A percentile compares a stretch with the other conserved stretches of the same genome.
phyloP scores from a whole-genome alignment of 2,329 filamentous ascomycete genomes.

The Cordyceps pruinosa region DNA sequence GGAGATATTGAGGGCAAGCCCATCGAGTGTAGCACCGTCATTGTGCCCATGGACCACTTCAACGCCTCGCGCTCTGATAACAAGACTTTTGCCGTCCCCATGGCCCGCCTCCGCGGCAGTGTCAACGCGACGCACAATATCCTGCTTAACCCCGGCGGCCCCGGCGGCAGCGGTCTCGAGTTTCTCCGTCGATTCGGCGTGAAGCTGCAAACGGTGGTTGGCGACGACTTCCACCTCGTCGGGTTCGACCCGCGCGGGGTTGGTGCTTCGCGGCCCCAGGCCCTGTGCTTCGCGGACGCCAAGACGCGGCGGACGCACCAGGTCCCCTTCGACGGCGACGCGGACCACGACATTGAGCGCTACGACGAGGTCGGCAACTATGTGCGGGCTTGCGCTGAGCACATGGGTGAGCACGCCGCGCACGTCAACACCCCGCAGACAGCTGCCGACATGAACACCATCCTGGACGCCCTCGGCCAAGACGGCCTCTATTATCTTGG shows the following conservation, averaged over 20 bases:
- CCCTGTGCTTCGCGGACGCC: conserved; percentile 32
- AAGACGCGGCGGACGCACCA: conserved; percentile 25
- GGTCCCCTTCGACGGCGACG: conserved; percentile 28
- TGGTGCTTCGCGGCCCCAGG: conserved; percentile 22
- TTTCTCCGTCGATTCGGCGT: not conserved
- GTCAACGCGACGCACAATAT: conserved; percentile 35
- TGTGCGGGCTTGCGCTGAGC: conserved; percentile 35
- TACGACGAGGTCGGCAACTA: conserved; percentile 34
- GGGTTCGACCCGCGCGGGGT: conserved; percentile 43
- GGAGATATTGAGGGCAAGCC: conserved; percentile 28
- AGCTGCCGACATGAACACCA: conserved; percentile 44
- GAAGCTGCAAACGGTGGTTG: not conserved
- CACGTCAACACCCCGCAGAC: conserved; percentile 45
- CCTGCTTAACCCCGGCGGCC: conserved; percentile 42
- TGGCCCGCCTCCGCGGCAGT: conserved; percentile 35
- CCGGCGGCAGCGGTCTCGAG: conserved; percentile 18
- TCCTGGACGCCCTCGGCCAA: conserved; percentile 34
- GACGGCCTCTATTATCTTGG: conserved; percentile 33
- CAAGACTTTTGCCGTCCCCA: conserved; percentile 37
- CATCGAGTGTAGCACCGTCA: conserved; percentile 35
- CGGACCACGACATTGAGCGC: conserved; percentile 28
- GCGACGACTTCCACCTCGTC: conserved; percentile 23
- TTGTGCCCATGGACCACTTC: conserved; percentile 43
- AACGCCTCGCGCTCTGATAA: conserved; percentile 23
- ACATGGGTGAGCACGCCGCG: conserved; percentile 35